phyloP scores from a whole-genome alignment of 441 rosid genomes.

The Jatropha multifida region DNA sequence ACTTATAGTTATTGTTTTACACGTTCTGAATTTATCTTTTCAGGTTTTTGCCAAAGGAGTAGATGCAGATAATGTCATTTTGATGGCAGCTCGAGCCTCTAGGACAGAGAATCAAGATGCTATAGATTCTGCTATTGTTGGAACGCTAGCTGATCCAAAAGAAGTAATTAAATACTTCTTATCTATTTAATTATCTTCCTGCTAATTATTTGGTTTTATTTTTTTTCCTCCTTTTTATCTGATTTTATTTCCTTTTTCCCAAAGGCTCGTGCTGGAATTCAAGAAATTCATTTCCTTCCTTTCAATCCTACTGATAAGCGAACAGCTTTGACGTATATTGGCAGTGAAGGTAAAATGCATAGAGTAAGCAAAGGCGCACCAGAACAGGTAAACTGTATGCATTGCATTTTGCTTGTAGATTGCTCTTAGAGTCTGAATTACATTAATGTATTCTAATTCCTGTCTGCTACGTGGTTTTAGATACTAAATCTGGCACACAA shows the following conservation, averaged over 20 bases:
- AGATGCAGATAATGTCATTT: slow-evolving; percentile 76
- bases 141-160: slow-evolving; percentile 95
- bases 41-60: slow-evolving; percentile 89
- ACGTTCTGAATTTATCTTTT: slow-evolving; percentile 20
- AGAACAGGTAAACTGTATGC: slow-evolving; percentile 66
- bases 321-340: slow-evolving; percentile 85
- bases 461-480: slow-evolving; percentile 36
- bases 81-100: slow-evolving; percentile 97
- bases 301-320: slow-evolving; percentile 97
- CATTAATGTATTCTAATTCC: slow-evolving; percentile 11
- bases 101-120: slow-evolving; percentile 93
- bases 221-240: not conserved
- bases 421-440: not conserved
- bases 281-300: slow-evolving; percentile 90
- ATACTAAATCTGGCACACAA: slow-evolving; percentile 86
- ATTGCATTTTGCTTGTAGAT: not conserved
- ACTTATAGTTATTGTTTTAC: slow-evolving; percentile 10
- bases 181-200: not conserved
- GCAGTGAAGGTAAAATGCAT: slow-evolving; percentile 78
- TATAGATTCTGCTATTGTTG: slow-evolving; percentile 89
- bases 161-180: slow-evolving; percentile 48
- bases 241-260: not conserved
- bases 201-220: not conserved
- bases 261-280: slow-evolving; percentile 94
- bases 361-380: slow-evolving; percentile 99